Percentiles rank a stretch among this genome's conserved stretches.
These are phyloP conservation scores for Ceratobasidium sp. DNA, from an alignment of 1,284 basidiomycete genomes.

Conservation along the genomic window DNA sequence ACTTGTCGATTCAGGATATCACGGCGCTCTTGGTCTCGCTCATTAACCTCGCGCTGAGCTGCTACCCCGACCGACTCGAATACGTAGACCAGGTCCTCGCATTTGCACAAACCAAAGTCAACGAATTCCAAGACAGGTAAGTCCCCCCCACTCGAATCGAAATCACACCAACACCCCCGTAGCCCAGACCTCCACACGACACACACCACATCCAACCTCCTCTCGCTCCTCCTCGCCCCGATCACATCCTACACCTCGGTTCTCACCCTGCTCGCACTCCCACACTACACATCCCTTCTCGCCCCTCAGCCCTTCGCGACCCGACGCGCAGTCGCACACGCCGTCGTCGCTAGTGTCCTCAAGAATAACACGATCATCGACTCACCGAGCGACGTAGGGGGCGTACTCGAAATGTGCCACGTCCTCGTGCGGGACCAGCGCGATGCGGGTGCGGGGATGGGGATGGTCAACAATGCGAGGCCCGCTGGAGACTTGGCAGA, in stretches of 20 bases:
- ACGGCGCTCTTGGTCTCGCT: conserved; percentile 92
- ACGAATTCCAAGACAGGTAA: conserved; percentile 80
- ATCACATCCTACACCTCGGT: conserved; percentile 95
- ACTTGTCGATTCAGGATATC: conserved; percentile 93
- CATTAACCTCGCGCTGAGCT: conserved; percentile 90
- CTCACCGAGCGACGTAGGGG: conserved; percentile 87
- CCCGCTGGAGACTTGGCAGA: conserved; percentile 86
- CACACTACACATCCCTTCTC: conserved; percentile 83
- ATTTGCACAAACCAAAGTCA: conserved; percentile 84
- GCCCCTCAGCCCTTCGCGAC: conserved; percentile 86
- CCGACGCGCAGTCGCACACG: conserved; percentile 87
- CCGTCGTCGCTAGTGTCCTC: conserved; percentile 87
- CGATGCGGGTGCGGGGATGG: conserved; percentile 60
- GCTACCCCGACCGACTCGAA: conserved; percentile 92
- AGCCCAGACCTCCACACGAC: conserved; percentile 87
- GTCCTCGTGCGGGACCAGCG: conserved; percentile 89
- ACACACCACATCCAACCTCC: conserved; percentile 86
- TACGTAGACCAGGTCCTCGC: conserved; percentile 93
- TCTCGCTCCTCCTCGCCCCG: conserved; percentile 85
- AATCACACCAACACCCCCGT: conserved; percentile 4
- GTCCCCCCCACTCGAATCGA: conserved; percentile 41
- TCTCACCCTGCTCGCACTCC: conserved; percentile 89
- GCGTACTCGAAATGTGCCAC: conserved; percentile 87
- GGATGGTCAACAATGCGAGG: conserved; percentile 56
- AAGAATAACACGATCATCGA: conserved; percentile 95